phyloP scores from a whole-genome alignment of 495 filamentous ascomycete genomes.

The Aspergillus saccharolyticus region DNA sequence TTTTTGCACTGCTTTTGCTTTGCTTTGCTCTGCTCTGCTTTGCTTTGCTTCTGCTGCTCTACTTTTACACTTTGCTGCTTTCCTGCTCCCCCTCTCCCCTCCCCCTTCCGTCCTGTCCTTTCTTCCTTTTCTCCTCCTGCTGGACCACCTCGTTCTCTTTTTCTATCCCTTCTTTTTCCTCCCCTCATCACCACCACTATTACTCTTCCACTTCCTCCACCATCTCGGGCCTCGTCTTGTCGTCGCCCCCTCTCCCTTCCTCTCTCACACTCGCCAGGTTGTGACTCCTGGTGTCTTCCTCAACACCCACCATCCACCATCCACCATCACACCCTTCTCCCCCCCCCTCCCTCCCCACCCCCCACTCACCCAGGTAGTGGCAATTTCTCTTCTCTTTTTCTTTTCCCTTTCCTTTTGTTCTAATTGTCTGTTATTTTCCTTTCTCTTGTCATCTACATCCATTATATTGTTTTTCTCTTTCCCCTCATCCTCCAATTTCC shows the following conservation, averaged over 20 bases:
- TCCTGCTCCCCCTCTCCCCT: constrained; percentile 11
- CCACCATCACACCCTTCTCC: not conserved
- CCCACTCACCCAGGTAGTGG: constrained; percentile 13
- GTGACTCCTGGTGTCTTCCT: not conserved
- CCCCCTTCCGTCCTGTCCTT: constrained; percentile 9
- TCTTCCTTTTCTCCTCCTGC: constrained; percentile 10
- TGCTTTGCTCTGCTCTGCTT: constrained; percentile 6
- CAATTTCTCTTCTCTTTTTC: constrained; percentile 13
- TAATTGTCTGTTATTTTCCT: constrained; percentile 4
- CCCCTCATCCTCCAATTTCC: constrained; percentile 15
- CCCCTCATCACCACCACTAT: constrained; percentile 4
- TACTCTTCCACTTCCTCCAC: not conserved
- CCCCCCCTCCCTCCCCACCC: not conserved
- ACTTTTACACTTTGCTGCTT: not conserved
- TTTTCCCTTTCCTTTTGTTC: constrained; percentile 6
- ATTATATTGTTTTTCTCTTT: constrained; percentile 6
- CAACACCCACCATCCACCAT: not conserved
- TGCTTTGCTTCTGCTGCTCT: not conserved
- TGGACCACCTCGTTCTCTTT: constrained; percentile 3
- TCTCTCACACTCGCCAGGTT: not conserved
- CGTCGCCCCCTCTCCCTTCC: too few species aligned
- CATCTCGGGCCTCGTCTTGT: not conserved
- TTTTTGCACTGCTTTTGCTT: constrained; percentile 8
- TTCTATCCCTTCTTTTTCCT: not conserved
- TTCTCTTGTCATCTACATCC: not conserved